phyloP scores from a whole-genome alignment of 495 filamentous ascomycete genomes.

The Trichoderma parareesei region DNA sequence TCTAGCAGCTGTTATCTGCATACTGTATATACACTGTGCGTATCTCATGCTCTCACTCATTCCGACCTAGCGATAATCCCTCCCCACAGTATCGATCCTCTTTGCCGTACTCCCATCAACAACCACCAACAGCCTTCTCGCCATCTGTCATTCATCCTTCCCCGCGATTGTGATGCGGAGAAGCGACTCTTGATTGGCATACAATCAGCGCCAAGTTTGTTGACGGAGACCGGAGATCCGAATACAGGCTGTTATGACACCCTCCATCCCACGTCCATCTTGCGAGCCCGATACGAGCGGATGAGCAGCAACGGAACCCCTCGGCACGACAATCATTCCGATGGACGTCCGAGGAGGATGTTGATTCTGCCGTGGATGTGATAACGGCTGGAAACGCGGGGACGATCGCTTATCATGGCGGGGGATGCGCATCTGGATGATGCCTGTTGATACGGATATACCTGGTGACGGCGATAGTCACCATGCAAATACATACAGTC shows the following conservation, averaged over 20 bases:
- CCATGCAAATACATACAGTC: not conserved
- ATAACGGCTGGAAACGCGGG: not conserved
- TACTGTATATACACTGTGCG: not conserved
- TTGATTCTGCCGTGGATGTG: not conserved
- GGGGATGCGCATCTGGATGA: not conserved
- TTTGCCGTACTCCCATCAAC: not conserved
- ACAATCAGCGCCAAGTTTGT: not conserved
- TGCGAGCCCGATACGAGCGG: not conserved
- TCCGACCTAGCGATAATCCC: not conserved
- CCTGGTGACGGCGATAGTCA: not conserved
- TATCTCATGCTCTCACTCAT: not conserved
- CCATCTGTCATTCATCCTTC: not conserved
- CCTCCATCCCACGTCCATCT: not conserved
- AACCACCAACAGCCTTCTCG: not conserved
- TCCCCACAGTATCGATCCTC: not conserved
- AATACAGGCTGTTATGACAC: not conserved
- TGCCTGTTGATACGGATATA: not conserved
- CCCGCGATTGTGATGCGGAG: conserved; percentile 6
- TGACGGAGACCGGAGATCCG: not conserved
- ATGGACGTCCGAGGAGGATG: not conserved
- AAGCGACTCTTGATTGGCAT: not conserved
- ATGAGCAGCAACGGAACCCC: not conserved
- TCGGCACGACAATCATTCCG: not conserved
- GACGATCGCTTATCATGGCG: not conserved
- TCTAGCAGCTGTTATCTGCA: not conserved